Conservation (phyloP, 345 rosid species). For the Bruguiera gymnorhiza region DNA sequence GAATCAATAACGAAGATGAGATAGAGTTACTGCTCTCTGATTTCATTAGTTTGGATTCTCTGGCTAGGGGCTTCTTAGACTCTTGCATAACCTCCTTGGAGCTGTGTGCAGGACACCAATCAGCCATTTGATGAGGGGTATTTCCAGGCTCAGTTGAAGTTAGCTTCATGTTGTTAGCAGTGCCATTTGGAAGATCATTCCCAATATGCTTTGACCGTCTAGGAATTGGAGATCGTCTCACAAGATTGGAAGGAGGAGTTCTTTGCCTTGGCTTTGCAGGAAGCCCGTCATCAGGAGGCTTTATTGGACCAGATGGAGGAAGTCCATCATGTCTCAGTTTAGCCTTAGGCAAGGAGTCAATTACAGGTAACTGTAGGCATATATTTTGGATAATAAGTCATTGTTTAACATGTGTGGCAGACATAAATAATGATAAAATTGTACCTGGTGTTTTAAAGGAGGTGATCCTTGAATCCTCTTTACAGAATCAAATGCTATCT, state of each 20-base stretch:
- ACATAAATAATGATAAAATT: constrained; percentile 6
- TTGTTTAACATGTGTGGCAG: constrained; percentile 4
- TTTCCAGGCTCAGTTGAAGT: constrained; percentile 41
- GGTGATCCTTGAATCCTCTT: constrained; percentile 50
- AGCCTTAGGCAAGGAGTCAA: constrained; percentile 60
- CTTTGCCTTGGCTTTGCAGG: constrained; percentile 64
- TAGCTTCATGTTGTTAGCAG: constrained; percentile 28
- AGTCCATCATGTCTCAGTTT: constrained; percentile 67
- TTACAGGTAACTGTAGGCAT: constrained; percentile 52
- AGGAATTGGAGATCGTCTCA: constrained; percentile 54
- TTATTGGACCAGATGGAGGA: constrained; percentile 50
- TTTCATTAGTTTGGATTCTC: constrained; percentile 51
- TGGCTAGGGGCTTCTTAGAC: constrained; percentile 38
- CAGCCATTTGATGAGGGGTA: constrained; percentile 27
- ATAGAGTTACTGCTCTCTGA: constrained; percentile 73
- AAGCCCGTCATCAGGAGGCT: constrained; percentile 47
- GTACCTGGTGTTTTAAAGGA: constrained; percentile 75
- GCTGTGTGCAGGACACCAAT: constrained; percentile 24
- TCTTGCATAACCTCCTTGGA: constrained; percentile 32
- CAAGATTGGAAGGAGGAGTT: constrained; percentile 63
- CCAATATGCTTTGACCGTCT: constrained; percentile 49
- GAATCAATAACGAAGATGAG: constrained; percentile 73
- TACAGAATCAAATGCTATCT: constrained; percentile 47
- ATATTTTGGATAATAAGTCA: constrained; percentile 11
- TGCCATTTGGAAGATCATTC: constrained; percentile 42